phyloP scores from a whole-genome alignment of 805 yeast genomes.

The Candida taoyuanica region DNA sequence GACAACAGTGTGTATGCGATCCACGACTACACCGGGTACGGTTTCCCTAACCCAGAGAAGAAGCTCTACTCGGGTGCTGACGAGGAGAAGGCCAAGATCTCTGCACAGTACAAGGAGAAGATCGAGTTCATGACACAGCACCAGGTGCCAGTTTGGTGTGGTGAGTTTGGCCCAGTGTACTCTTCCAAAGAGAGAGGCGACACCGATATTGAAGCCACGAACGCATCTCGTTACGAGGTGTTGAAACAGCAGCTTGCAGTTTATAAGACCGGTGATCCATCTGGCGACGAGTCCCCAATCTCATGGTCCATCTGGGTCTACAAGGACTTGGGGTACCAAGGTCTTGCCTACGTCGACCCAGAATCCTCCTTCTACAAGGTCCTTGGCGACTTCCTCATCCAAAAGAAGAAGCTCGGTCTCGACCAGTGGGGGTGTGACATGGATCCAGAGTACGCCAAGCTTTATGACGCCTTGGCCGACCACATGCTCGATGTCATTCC shows the following conservation, averaged over 20 bases:
- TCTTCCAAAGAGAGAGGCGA: constrained; percentile 41
- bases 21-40: constrained; percentile 42
- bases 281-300: constrained; percentile 42
- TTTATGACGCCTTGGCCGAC: constrained; percentile 33
- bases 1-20: constrained; percentile 46
- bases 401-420: constrained; percentile 42
- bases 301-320: constrained; percentile 51
- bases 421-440: constrained; percentile 49
- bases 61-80: constrained; percentile 32
- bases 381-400: constrained; percentile 38
- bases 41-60: constrained; percentile 38
- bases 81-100: constrained; percentile 33
- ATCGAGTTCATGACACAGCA: constrained; percentile 36
- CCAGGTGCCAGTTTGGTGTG: constrained; percentile 49
- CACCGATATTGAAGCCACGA: constrained; percentile 33
- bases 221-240: constrained; percentile 37
- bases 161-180: constrained; percentile 50
- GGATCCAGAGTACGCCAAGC: constrained; percentile 33
- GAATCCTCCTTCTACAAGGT: constrained; percentile 38
- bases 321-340: constrained; percentile 50
- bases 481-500: constrained; percentile 39
- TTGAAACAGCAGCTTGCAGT: constrained; percentile 42
- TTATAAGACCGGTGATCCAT: constrained; percentile 43
- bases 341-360: constrained; percentile 43
- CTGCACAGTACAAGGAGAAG: constrained; percentile 39